phyloP scores from a whole-genome alignment of 805 yeast species.

The Candida tammaniensis region DNA sequence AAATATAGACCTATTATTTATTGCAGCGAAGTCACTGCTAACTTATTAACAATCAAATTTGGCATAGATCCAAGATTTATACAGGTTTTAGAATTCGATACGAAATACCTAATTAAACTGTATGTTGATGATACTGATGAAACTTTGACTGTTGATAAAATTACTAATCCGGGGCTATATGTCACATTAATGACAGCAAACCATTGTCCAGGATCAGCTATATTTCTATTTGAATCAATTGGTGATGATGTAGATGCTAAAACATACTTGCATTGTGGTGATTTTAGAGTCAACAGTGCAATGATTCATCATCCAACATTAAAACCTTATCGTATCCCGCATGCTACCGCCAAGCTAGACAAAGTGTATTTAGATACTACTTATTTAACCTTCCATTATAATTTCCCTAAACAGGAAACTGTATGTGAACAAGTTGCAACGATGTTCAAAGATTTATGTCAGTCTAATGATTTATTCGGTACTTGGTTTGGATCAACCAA shows the following conservation, averaged over 20 bases:
- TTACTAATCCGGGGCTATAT: conserved; percentile 30
- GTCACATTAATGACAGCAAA: conserved; percentile 80
- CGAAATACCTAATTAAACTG: conserved; percentile 30
- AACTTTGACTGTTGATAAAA: conserved; percentile 9
- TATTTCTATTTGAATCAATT: conserved; percentile 63
- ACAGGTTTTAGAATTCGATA: conserved; percentile 36
- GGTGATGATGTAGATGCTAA: conserved; percentile 19
- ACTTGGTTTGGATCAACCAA: conserved; percentile 32
- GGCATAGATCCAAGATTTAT: conserved; percentile 52
- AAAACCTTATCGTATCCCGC: conserved; percentile 17
- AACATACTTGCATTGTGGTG: conserved; percentile 81
- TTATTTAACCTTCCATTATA: conserved; percentile 69
- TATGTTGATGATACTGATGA: conserved; percentile 3
- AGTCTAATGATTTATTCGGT: conserved; percentile 25
- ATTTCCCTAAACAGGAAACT: conserved; percentile 72
- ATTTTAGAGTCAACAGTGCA: conserved; percentile 66
- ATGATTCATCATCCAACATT: conserved; percentile 45
- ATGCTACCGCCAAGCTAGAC: conserved; percentile 35
- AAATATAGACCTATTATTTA: conserved; percentile 58
- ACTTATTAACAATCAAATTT: conserved; percentile 52
- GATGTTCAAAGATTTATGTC: conserved; percentile 43
- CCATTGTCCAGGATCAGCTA: conserved; percentile 95
- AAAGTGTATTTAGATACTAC: conserved; percentile 87
- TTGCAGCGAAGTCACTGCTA: conserved; percentile 68
- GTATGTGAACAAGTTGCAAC: conserved; percentile 62